phyloP scores from a whole-genome alignment of 2,329 filamentous ascomycete species.

The Exophiala spinifera region DNA sequence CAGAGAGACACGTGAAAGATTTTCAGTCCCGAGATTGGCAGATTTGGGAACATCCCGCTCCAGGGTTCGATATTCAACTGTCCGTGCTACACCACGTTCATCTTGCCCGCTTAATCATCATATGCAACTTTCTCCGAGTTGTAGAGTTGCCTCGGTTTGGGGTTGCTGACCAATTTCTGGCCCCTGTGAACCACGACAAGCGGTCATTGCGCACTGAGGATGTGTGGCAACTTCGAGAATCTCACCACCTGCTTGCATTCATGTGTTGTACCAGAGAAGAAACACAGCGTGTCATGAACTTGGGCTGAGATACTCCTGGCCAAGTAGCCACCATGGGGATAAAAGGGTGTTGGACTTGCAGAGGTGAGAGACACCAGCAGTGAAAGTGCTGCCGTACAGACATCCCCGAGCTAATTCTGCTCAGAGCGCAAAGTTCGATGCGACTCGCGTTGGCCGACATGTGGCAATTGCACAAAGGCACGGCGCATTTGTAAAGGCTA shows the following conservation, averaged over 20 bases:
- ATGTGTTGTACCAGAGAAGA: too few relatives aligned
- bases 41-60: too few relatives aligned
- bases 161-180: slow-evolving; percentile 9
- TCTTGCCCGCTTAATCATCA: slow-evolving; percentile 17
- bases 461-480: slow-evolving; percentile 23
- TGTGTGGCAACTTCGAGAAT: too few relatives aligned
- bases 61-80: too few relatives aligned
- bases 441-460: slow-evolving; percentile 19
- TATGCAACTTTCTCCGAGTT: slow-evolving; percentile 18
- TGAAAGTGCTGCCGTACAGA: neutral
- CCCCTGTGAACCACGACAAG: neutral
- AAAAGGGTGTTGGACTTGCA: slow-evolving; percentile 21
- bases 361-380: slow-evolving; percentile 12
- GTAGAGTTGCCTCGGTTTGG: slow-evolving; percentile 1
- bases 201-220: too few relatives aligned
- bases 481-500: slow-evolving; percentile 22
- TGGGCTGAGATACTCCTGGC: too few relatives aligned
- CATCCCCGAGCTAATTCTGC: slow-evolving; percentile 6
- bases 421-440: slow-evolving; percentile 25
- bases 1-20: too few relatives aligned
- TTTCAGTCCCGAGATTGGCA: too few relatives aligned
- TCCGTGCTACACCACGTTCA: too few relatives aligned
- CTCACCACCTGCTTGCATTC: too few relatives aligned
- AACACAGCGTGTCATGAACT: too few relatives aligned
- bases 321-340: slow-evolving; percentile 14